phyloP scores from a whole-genome alignment of 2,329 filamentous ascomycete species.

The Pseudogymnoascus sp. region DNA sequence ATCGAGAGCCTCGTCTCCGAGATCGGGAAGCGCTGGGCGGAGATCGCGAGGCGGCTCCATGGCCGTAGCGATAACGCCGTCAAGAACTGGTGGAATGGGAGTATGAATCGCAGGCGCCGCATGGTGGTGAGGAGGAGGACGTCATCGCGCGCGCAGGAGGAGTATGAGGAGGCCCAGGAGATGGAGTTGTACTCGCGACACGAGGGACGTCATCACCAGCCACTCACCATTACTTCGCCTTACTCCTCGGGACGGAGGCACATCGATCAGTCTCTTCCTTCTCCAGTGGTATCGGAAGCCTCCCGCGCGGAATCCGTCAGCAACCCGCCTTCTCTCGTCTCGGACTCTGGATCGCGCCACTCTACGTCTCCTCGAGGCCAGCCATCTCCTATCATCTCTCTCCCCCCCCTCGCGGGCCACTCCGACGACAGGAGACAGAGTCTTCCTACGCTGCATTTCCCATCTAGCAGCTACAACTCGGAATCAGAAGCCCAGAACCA shows the following conservation, averaged over 20 bases:
- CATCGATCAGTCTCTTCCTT: slow-evolving; percentile 51
- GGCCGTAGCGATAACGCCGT: slow-evolving; percentile 91
- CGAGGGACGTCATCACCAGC: slow-evolving; percentile 9
- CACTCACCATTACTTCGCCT: slow-evolving; percentile 17
- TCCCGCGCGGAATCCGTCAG: slow-evolving; percentile 50
- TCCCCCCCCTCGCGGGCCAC: slow-evolving; percentile 23
- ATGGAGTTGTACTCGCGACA: slow-evolving; percentile 26
- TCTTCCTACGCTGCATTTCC: slow-evolving; percentile 22
- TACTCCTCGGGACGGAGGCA: slow-evolving; percentile 30
- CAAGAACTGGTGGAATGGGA: slow-evolving; percentile 98
- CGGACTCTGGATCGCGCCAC: slow-evolving; percentile 56
- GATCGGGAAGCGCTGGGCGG: slow-evolving; percentile 84
- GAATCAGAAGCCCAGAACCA: slow-evolving; percentile 20
- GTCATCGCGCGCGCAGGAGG: slow-evolving; percentile 17
- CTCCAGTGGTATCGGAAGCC: slow-evolving; percentile 54
- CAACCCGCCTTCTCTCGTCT: slow-evolving; percentile 58
- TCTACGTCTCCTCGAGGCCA: slow-evolving; percentile 44
- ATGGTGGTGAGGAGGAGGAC: slow-evolving; percentile 23
- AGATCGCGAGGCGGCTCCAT: slow-evolving; percentile 73
- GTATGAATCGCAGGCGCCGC: slow-evolving; percentile 65
- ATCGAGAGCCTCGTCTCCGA: slow-evolving; percentile 71
- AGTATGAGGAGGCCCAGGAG: slow-evolving; percentile 25
- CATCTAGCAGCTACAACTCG: slow-evolving; percentile 17
- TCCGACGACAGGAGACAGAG: slow-evolving; percentile 21
- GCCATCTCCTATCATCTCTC: slow-evolving; percentile 24